Evolutionary conservation across 2,329 filamentous ascomycete species (phyloP).

Genomic region (Sordariomycetes sp.): DNA sequence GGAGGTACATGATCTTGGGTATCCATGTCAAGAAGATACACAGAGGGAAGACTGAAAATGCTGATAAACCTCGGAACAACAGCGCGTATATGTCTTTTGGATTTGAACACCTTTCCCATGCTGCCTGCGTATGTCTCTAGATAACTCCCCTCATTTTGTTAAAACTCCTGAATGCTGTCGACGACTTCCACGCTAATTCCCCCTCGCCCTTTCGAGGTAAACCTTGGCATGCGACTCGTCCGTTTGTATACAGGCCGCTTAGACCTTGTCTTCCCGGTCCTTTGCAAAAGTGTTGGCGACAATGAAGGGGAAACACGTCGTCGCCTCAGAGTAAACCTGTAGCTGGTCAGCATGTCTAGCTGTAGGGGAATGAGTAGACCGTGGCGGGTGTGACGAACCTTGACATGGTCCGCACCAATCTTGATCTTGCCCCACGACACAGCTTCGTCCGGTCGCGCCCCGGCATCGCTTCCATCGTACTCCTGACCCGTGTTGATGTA

Average conservation of each 20-base stretch:
- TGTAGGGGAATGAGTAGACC: not conserved
- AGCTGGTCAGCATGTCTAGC: not conserved
- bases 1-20: not conserved
- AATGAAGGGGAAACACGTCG: slow-evolving; percentile 51
- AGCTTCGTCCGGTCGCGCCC: slow-evolving; percentile 87
- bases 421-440: slow-evolving; percentile 99
- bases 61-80: not conserved
- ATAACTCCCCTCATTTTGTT: not conserved
- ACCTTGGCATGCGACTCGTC: not conserved
- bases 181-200: not conserved
- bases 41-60: not conserved
- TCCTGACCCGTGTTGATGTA: slow-evolving; percentile 97
- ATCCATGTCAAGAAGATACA: not conserved
- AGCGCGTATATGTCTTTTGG: not conserved
- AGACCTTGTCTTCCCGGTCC: slow-evolving; percentile 13
- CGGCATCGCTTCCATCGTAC: slow-evolving; percentile 94
- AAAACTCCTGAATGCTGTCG: not conserved
- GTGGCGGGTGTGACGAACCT: slow-evolving; percentile 39
- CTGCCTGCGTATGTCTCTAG: not conserved
- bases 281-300: slow-evolving; percentile 56
- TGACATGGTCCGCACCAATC: slow-evolving; percentile 72
- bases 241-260: not conserved
- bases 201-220: not conserved
- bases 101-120: not conserved
- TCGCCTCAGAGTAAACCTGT: slow-evolving; percentile 51